Base-by-base conservation (phyloP, 306 rosid genomes). In the Begonia peltatifolia region DNA sequence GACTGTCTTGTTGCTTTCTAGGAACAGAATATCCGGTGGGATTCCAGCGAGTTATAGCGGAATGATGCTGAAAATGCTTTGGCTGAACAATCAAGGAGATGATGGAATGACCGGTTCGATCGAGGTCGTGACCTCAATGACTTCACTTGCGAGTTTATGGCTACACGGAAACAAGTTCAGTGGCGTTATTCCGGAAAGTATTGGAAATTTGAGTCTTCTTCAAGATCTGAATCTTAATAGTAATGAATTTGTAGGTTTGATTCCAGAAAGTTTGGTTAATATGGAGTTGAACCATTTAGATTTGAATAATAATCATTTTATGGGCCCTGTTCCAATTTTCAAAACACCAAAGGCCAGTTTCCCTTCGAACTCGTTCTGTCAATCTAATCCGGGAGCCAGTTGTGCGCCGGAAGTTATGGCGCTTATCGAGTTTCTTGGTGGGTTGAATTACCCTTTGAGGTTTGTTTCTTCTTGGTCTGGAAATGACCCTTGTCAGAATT, bases 161-260 rank as follows among this genome's bases (percentile, higher is more conserved):
- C 96, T 92, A 44, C 99, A 92, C 36, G 99, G 99, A 36, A 92
- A 92, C 59, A 56, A 56, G 14, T 92, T 92, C 75, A 57, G 75
- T 1, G 94, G 94, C 35, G 53, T 68, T 3, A 86, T 92, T 68
- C 96, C 96, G 0, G 79, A 54, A 6, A 79, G 59, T 56, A 83
- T 83, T 63, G 96, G 96, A 46, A 64, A 68, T 41, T 66, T 92
- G 63, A 54, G 54, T 62, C 68, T 76, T 51, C 64, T 92, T 60
- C 81, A 68, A 71, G 85, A 81, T 56, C 86, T 92, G 49, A 68
- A 92, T 51, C 76, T 92, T n/a, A 92, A 92, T 49, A 73, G 76
- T 4, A 92, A 92, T 53, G 58, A 60, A n/a, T 73, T 92, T 42
- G 94, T 78, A 53, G 99, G 99, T 12, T 11, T 81, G 36, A 62